A percentile compares a stretch with the other conserved stretches of the same genome.
Evolutionary conservation across 352 stramenopile genomes (phyloP).

Genomic region (Globisporangium middletonii): DNA sequence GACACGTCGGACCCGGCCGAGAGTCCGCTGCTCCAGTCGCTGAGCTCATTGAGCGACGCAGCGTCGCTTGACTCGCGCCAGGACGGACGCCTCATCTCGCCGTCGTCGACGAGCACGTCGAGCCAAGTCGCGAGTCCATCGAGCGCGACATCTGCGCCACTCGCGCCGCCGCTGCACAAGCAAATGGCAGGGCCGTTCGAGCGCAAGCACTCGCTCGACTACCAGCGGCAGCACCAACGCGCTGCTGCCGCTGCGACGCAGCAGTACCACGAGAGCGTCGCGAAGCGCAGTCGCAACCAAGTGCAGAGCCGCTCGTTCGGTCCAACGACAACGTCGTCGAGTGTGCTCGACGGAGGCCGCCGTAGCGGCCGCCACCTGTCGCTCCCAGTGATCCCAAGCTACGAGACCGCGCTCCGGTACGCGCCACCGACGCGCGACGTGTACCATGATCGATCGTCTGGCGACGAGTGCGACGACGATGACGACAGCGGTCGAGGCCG

Average conservation of each 20-base stretch:
- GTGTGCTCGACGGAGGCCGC: neutral
- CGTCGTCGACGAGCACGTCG: slow-evolving; percentile 47
- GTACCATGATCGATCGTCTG: slow-evolving; percentile 16
- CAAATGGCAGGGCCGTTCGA: slow-evolving; percentile 20
- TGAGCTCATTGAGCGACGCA: slow-evolving; percentile 32
- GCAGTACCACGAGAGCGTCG: slow-evolving; percentile 19
- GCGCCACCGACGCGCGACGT: slow-evolving; percentile 1
- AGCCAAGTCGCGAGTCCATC: slow-evolving; percentile 26
- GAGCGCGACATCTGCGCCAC: slow-evolving; percentile 29
- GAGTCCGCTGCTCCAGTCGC: slow-evolving; percentile 32
- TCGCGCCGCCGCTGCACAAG: slow-evolving; percentile 13
- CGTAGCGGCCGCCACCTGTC: slow-evolving; percentile 34
- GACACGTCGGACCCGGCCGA: slow-evolving; percentile 19
- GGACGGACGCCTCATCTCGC: slow-evolving; percentile 48
- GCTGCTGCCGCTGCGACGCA: slow-evolving; percentile 14
- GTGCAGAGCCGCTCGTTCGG: slow-evolving; percentile 7
- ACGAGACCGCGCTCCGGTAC: slow-evolving; percentile 18
- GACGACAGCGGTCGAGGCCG: slow-evolving; percentile 14
- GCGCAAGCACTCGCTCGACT: slow-evolving; percentile 37
- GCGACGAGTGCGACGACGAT: slow-evolving; percentile 14
- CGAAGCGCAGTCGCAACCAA: slow-evolving; percentile 6
- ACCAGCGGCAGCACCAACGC: slow-evolving; percentile 13
- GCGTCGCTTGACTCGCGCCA: slow-evolving; percentile 32
- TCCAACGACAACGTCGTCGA: neutral
- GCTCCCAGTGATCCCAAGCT: slow-evolving; percentile 47